Evolutionary conservation across 805 yeast species (phyloP).

Genomic region (Nakazawaea populi): DNA sequence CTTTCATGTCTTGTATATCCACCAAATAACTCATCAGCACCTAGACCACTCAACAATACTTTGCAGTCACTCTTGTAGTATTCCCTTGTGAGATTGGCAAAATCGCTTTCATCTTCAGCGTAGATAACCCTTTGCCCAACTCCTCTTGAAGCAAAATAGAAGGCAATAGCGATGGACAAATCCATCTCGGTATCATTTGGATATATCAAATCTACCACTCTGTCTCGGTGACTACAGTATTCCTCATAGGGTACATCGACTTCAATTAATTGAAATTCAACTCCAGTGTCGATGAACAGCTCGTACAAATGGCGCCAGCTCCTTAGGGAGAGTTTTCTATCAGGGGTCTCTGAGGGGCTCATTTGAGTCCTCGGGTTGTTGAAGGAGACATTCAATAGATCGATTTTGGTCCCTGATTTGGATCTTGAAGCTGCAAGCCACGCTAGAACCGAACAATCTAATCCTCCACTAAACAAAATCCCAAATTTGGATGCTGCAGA

Average conservation of each 20-base stretch:
- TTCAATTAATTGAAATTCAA: slow-evolving; percentile 52
- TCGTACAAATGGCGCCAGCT: slow-evolving; percentile 50
- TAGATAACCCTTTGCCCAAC: slow-evolving; percentile 26
- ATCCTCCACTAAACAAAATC: slow-evolving; percentile 87
- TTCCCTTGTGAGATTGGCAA: slow-evolving; percentile 7
- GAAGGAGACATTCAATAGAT: slow-evolving; percentile 88
- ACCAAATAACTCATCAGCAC: slow-evolving; percentile 96
- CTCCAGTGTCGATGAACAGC: slow-evolving; percentile 27
- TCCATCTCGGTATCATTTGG: slow-evolving; percentile 95
- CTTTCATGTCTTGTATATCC: slow-evolving; percentile 86
- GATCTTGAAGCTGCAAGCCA: slow-evolving; percentile 36
- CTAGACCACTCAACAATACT: slow-evolving; percentile 85
- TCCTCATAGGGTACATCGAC: slow-evolving; percentile 68
- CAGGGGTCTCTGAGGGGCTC: slow-evolving; percentile 70
- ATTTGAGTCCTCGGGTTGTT: slow-evolving; percentile 77
- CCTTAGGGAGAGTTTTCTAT: slow-evolving; percentile 64
- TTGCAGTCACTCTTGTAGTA: slow-evolving; percentile 48
- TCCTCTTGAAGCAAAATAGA: slow-evolving; percentile 81
- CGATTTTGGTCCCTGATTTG: slow-evolving; percentile 37
- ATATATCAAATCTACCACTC: slow-evolving; percentile 62
- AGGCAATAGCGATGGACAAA: slow-evolving; percentile 89
- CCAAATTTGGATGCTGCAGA: slow-evolving; percentile 36
- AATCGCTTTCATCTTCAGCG: slow-evolving; percentile 12
- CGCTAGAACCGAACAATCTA: slow-evolving; percentile 85
- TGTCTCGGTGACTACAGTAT: slow-evolving; percentile 43